Base-by-base conservation (phyloP, 345 rosid genomes). In the Acer negundo region DNA sequence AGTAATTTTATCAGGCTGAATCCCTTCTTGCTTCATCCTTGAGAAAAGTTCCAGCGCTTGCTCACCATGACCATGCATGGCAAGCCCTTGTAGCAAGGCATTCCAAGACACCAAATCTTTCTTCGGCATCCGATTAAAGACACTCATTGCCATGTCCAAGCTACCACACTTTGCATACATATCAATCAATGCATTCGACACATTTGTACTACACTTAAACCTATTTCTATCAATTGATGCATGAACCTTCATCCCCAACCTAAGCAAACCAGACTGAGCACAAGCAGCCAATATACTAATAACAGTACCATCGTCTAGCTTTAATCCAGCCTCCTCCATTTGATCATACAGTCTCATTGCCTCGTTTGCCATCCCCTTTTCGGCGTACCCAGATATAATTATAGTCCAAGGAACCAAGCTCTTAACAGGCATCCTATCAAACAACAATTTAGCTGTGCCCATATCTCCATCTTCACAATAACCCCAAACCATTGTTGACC, bases 71-170 rank as follows among this genome's bases (percentile, higher is more conserved):
- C 98, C 97, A 46, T 96, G 94, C 86, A 86, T 85, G 1, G 97
- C 99, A 53, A 94, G 81, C 75, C 97, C 97, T 1, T 90, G 92
- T 74, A 96, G 82, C 91, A 96, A 90, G 62, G 88, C 83, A 85
- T 93, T 96, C 99, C 99, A 96, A 13, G 99, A 92, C 62, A 89
- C 86, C 20, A 86, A 74, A 68, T 95, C 97, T 85, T 84, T 91
- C 83, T 82, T 81, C 1, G 73, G 53, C 90, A 88, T 92, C 76
- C 75, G 77, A 38, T 87, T 78, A 61, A 96, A 96, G 55, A 94
- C 85, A 58, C 72, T 86, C 35, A 82, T 82, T 12, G 97, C 97
- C 78, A 81, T 83, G 62, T 87, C 89, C 67, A 89, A 61, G 59
- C 75, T 84, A 58, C 99, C 98, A 67, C 98, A 92, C 78, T 91